These are phyloP conservation scores for Yamadazyma atlantica DNA, from an alignment of 1,139 yeast genomes.

Conservation along the genomic window DNA sequence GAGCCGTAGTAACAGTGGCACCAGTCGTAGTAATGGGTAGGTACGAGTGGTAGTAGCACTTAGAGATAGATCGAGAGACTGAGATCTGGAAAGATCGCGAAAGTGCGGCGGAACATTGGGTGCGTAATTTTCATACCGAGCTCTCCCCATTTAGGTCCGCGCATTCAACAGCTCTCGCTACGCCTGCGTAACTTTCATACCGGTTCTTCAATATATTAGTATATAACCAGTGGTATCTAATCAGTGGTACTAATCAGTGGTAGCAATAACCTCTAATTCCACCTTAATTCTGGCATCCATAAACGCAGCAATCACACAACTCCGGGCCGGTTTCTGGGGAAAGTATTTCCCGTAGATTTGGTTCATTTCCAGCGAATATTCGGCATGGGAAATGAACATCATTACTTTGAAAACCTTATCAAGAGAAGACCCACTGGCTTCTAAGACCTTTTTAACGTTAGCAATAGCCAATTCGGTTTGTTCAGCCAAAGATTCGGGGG, in stretches of 20 bases:
- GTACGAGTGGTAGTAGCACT: too few relatives aligned
- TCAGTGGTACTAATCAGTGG: slow-evolving; percentile 20
- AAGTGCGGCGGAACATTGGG: too few relatives aligned
- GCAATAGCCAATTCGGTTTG: slow-evolving; percentile 49
- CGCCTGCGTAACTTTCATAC: not conserved
- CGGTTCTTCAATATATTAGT: not conserved
- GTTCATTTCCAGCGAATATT: slow-evolving; percentile 46
- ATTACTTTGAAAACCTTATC: slow-evolving; percentile 53
- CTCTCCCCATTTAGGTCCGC: too few relatives aligned
- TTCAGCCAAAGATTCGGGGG: slow-evolving; percentile 39
- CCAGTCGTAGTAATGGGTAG: too few relatives aligned
- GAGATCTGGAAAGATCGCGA: too few relatives aligned
- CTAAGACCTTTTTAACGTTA: slow-evolving; percentile 44
- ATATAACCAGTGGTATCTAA: not conserved
- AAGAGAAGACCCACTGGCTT: slow-evolving; percentile 48
- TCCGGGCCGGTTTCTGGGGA: slow-evolving; percentile 53
- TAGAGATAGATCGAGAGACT: too few relatives aligned
- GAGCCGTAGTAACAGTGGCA: too few relatives aligned
- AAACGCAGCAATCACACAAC: slow-evolving; percentile 46
- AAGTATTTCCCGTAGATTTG: slow-evolving; percentile 48
- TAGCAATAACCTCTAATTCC: slow-evolving; percentile 36
- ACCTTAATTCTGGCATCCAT: slow-evolving; percentile 37
- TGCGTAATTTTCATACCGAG: too few relatives aligned
- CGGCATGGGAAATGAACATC: slow-evolving; percentile 48
- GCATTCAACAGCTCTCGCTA: too few relatives aligned